Base-by-base conservation (phyloP, 352 stramenopile genomes). In the Globisporangium uncinulatum region DNA sequence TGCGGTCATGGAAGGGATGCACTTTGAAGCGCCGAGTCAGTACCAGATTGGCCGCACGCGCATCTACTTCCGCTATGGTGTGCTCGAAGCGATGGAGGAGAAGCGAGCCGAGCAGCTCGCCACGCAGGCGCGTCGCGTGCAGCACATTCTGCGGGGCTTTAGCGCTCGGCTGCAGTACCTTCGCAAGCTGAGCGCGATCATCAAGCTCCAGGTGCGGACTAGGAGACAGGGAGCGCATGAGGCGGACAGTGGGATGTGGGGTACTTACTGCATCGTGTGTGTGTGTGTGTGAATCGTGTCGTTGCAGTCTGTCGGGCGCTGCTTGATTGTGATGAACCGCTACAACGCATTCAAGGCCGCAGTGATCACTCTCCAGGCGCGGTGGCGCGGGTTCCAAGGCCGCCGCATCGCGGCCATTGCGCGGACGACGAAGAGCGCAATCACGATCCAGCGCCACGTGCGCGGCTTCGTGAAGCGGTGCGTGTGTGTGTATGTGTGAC, bases 71-170 rank as follows among this genome's bases (percentile, higher is more conserved):
- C 82, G 88, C 31, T 46, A 90, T 7, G 84, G 84, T 6, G 80
- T 94, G n/a, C 79, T 94, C 49, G 82, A 94, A 72, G 79, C 92
- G 57, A 65, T 94, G 11, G 84, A 94, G 62, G 84, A 94, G 48
- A 76, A 79, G 19, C 84, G 84, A 31, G 90, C 89, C 61, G 90
- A 92, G 69, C 87, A 89, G 58, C 49, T 92, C 43, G 82, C 92
- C 48, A 76, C 77, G 31, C 89, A 94, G 68, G 84, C 84, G 3
- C 80, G 70, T 13, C 84, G 81, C 55, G 29, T 94, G 45, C 84
- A 94, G 61, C 75, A 79, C 24, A 70, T 91, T 54, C 92, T 94
- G 84, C 62, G 79, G 61, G 69, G 74, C 9, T 92, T 92, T 59
- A 83, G 69, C 8, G 67, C 83, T 37, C 79, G 82, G 43, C 83